Evolutionary conservation across 2,329 filamentous ascomycete genomes (phyloP), one percentile per base, ranked within the genome.

Genomic region (Chaetomiaceae sp.): DNA sequence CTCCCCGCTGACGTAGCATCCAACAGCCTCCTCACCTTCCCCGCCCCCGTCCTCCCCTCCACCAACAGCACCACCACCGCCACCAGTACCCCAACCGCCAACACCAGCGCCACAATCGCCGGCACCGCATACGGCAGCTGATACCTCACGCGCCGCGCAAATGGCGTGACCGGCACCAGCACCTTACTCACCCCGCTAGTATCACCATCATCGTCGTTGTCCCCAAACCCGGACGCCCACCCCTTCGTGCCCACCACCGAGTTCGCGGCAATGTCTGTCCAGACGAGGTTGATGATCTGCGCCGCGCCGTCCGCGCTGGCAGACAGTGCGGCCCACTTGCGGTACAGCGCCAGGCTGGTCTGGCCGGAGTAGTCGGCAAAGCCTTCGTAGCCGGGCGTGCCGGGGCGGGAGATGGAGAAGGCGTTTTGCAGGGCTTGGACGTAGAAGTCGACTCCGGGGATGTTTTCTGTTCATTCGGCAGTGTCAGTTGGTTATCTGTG

Each of bases 181-280:
- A 24, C 10, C 2, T 2, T n/a, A n/a, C n/a, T n/a, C n/a, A n/a
- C n/a, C n/a, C n/a, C n/a, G n/a, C n/a, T n/a, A n/a, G n/a, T n/a
- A n/a, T n/a, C n/a, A n/a, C n/a, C n/a, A n/a, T n/a, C n/a, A n/a
- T n/a, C n/a, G n/a, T n/a, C n/a, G n/a, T 12, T 19, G 7, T 15
- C 33, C 14, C 9, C 24, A 0, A 48, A 17, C 27, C 40, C 22
- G 22, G 22, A 6, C 22, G 22, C 40, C 46, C 46, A 48, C 24
- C 45, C 45, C 12, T 39, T 43, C 4, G 45, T 48, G 11, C 45
- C 45, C 1, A 48, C 39, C 14, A 48, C 39, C 27, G 45, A 12
- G n/a, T 48, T 48, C 10, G 39, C 45, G 4, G 39, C 45, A 17
- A 48, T 38, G 18, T 48, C 45, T 6, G 45, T 48, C 45, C 45